Evolutionary conservation across 768 basidiomycete species (phyloP), one percentile per base, ranked within the genome.

Genomic region (Suillus placidus): DNA sequence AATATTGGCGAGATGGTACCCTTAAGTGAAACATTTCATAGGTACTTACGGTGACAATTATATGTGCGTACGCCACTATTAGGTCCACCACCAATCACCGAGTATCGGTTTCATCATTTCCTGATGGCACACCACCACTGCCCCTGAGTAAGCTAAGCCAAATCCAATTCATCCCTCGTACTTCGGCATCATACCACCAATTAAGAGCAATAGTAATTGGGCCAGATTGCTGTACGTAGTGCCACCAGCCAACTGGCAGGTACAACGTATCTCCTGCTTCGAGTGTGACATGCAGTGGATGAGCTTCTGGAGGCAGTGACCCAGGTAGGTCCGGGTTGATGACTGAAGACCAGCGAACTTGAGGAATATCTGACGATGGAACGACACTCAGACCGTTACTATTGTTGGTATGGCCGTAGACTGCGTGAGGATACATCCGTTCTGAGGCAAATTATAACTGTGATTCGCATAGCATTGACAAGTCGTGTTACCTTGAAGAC

Each of bases 201-300:
- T 95, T 95, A 26, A 93, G 70, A 2, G 92, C 92, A 65, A 94
- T 86, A 1, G 85, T 88, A 30, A 81, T 79, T 66, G 82, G 80
- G 4, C 82, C 84, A 4, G 84, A 80, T 73, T 97, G 95, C 47
- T 87, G 83, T 42, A 97, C 94, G 71, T 93, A 85, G 74, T 97
- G 95, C 90, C 91, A 97, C 96, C 96, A 97, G 0, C 93, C 90
- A 6, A 90, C 85, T n/a, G 96, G 96, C 23, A 97, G 85, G 76
- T 94, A 97, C 23, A 97, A 78, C 1, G 90, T 88, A 69, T 96
- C 91, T 4, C 95, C 95, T 7, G 86, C 84, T 5, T 78, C 67
- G 8, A 97, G 73, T 1, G 85, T 86, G 32, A 96, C 82, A 14
- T 82, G 78, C 40, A 95, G 83, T 1, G 94, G 90, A 58, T 85